Conservation (phyloP, 306 rosid species). For the Vigna reflexopilosa region DNA sequence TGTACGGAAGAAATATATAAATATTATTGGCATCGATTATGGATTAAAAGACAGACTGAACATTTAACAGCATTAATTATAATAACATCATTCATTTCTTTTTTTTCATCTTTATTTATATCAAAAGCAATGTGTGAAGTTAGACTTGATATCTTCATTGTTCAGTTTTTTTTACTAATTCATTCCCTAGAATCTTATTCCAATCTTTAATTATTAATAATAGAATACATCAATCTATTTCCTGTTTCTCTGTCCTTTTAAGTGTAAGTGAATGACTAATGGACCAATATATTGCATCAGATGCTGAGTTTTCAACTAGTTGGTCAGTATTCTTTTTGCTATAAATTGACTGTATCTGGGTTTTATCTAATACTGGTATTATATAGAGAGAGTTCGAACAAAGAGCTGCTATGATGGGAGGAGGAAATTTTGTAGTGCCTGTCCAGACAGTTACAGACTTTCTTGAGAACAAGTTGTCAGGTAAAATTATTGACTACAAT, state of each 20-base stretch:
- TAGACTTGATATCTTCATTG: conserved; percentile 25
- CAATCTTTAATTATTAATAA: conserved; percentile 17
- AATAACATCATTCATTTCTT: neutral
- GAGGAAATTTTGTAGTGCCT: conserved; percentile 89
- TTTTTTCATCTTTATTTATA: conserved; percentile 32
- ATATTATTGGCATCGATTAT: neutral
- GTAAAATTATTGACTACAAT: conserved; percentile 47
- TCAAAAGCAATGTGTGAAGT: conserved; percentile 32
- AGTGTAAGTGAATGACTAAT: conserved; percentile 19
- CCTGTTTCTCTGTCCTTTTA: conserved; percentile 20
- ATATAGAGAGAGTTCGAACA: conserved; percentile 79
- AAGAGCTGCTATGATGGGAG: conserved; percentile 88
- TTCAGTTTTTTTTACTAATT: conserved; percentile 12
- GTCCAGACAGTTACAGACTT: conserved; percentile 94
- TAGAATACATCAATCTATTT: conserved; percentile 15
- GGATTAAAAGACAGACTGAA: neutral
- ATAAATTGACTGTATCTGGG: conserved; percentile 10
- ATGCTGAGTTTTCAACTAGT: neutral
- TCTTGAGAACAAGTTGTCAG: conserved; percentile 72
- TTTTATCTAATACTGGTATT: conserved; percentile 41
- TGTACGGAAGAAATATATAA: neutral
- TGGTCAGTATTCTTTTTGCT: conserved; percentile 26
- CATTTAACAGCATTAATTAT: neutral
- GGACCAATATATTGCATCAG: conserved; percentile 13
- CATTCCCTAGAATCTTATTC: conserved; percentile 19